Evolutionary conservation across 352 stramenopile genomes (phyloP).

Genomic region (Thalassiosira mediterranea): DNA sequence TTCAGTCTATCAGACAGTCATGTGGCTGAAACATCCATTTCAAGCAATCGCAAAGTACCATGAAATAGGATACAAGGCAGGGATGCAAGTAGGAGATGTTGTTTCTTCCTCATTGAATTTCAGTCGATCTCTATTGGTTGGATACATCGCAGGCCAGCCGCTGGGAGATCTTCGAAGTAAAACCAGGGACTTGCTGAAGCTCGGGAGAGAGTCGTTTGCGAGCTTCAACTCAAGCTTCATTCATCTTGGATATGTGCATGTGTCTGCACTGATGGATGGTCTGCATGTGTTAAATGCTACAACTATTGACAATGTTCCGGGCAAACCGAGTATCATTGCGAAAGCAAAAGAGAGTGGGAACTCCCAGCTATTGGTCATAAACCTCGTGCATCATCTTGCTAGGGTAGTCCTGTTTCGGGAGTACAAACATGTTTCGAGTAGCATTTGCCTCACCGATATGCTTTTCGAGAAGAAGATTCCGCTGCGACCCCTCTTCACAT

Average conservation of each 20-base stretch:
- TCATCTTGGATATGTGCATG: neutral
- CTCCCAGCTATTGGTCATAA: conserved; percentile 1
- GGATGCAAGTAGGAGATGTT: neutral
- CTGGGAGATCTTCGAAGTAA: neutral
- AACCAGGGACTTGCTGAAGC: too few relatives aligned
- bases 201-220: too few relatives aligned
- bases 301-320: too few relatives aligned
- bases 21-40: neutral
- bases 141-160: neutral
- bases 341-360: too few relatives aligned
- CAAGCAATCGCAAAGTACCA: neutral
- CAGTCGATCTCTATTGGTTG: neutral
- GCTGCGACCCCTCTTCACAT: neutral
- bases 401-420: conserved; percentile 1
- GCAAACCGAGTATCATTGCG: too few relatives aligned
- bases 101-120: neutral
- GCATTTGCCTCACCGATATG: neutral
- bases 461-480: conserved; percentile 2
- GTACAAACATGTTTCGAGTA: neutral
- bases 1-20: too few relatives aligned
- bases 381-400: neutral
- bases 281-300: neutral
- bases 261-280: neutral
- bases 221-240: too few relatives aligned
- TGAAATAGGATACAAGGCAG: neutral